phyloP scores from a whole-genome alignment of 1,139 yeast species.

The Geotrichum australiense region DNA sequence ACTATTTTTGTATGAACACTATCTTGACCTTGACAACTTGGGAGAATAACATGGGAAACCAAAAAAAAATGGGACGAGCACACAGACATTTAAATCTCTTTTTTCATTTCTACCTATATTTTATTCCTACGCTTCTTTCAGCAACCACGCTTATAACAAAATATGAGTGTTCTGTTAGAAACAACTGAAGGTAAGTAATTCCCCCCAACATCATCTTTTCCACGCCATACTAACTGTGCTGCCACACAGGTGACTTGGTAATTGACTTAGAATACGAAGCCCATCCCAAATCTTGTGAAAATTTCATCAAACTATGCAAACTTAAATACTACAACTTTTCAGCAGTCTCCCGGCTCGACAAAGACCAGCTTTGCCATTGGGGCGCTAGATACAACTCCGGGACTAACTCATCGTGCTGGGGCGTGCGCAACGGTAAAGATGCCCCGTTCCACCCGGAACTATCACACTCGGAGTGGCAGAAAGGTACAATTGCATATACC shows the following conservation, averaged over 20 bases:
- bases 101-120: not conserved
- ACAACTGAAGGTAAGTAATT: conserved; percentile 43
- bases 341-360: conserved; percentile 42
- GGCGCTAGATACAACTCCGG: too few relatives aligned
- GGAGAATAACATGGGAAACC: not conserved
- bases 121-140: not conserved
- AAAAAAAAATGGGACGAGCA: not conserved
- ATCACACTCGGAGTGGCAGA: too few relatives aligned
- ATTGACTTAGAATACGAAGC: conserved; percentile 42
- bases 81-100: conserved; percentile 6
- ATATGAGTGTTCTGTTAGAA: conserved; percentile 56
- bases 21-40: not conserved
- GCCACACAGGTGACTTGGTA: conserved; percentile 40
- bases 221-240: not conserved
- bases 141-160: conserved; percentile 2
- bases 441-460: too few relatives aligned
- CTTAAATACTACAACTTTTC: conserved; percentile 47
- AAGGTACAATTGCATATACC: conserved; percentile 16
- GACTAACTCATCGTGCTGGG: too few relatives aligned
- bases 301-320: conserved; percentile 52
- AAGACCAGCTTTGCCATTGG: conserved; percentile 25
- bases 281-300: conserved; percentile 39
- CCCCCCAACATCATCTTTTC: not conserved
- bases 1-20: too few relatives aligned
- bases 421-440: too few relatives aligned